Evolutionary conservation across 176 grass and related monocot genomes (phyloP), one percentile per base, ranked within the genome.

Genomic region (Sorghum bicolor): DNA sequence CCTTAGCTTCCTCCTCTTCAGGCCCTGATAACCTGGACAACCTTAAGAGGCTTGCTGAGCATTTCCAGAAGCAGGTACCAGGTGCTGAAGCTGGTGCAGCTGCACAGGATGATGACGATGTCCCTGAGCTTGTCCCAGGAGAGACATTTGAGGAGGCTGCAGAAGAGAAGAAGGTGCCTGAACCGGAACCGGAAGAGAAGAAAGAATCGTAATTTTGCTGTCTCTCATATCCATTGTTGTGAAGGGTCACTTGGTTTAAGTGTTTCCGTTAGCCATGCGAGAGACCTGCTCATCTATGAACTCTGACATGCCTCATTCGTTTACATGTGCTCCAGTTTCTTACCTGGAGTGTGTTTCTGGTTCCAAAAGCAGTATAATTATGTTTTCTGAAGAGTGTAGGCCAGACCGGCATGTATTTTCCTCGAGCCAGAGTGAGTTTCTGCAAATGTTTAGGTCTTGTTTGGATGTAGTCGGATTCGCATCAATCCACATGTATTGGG

Each of bases 11-110:
- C 22, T 40, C 38, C 0, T 60, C 38, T 62, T 6, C 83, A 96
- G 94, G 94, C 10, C 85, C 90, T 67, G 94, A 96, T 82, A 96
- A 93, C 40, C 75, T 93, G 79, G 94, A 89, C 13, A 88, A 88
- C 67, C 76, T 96, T 71, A 74, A 80, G 67, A 89, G 81, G 80
- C 83, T 96, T 50, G 94, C 85, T 0, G 94, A 93, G 83, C 86
- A 91, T 67, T 86, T 96, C 68, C 86, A 87, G 64, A 93, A 96
- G 81, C 86, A 93, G 45, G 68, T 57, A 41, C 76, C 76, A 50
- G 66, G 67, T 25, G 68, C 31, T 19, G 78, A 80, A 11, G 70
- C 63, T 77, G 62, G 74, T 11, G 80, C 74, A 2, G 36, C 73
- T 33, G 71, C 82, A 20, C 88, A 92, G 65, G 90, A 96, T 1